Evolutionary conservation across 257 asterid genomes (phyloP).

Genomic region (Solanum pinnatisectum): DNA sequence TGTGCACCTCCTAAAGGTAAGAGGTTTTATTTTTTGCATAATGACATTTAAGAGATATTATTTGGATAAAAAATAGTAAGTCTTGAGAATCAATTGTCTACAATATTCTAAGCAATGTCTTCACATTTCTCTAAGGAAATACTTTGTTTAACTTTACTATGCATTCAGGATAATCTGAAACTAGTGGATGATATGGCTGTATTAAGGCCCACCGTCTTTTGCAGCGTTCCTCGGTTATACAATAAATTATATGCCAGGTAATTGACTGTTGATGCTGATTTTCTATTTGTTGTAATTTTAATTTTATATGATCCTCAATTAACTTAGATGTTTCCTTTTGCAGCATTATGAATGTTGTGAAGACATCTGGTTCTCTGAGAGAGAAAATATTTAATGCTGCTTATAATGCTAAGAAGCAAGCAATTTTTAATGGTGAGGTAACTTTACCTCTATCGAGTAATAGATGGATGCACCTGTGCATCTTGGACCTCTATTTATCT

Average conservation of each 20-base stretch:
- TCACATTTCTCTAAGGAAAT: neutral
- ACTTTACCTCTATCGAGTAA: neutral
- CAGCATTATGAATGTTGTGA: conserved; percentile 78
- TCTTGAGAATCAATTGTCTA: neutral
- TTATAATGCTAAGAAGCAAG: conserved; percentile 82
- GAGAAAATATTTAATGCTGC: conserved; percentile 81
- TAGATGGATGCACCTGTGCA: neutral
- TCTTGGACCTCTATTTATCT: neutral
- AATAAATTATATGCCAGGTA: conserved; percentile 92
- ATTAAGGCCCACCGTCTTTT: conserved; percentile 79
- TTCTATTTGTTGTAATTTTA: neutral
- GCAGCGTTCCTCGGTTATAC: conserved; percentile 93
- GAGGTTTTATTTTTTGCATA: neutral
- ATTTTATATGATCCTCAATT: neutral
- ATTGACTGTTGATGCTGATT: neutral
- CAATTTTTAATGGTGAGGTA: conserved; percentile 66
- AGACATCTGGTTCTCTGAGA: conserved; percentile 66
- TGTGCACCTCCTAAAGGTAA: neutral
- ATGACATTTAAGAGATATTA: neutral
- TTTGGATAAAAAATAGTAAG: neutral
- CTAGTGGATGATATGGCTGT: conserved; percentile 84
- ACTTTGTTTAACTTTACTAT: neutral
- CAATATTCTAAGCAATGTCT: neutral
- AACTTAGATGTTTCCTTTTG: conserved; percentile 5
- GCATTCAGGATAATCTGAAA: conserved; percentile 66